phyloP scores from a whole-genome alignment of 345 rosid genomes.

The Clarkia xantiana region DNA sequence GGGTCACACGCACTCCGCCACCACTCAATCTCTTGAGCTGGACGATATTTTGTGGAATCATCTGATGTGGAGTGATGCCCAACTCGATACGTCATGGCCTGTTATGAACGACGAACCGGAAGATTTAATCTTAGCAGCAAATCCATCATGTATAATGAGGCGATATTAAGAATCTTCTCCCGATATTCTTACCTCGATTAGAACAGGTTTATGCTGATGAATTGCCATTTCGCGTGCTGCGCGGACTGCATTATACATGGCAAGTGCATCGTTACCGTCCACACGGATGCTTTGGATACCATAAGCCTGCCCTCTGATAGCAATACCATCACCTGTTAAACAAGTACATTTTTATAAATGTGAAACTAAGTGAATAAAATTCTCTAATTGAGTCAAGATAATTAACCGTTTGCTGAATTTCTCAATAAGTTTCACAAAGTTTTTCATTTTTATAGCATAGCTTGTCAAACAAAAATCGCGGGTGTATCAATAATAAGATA shows the following conservation, averaged over 20 bases:
- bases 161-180: not conserved
- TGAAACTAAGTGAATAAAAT: too few species aligned
- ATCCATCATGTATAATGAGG: not conserved
- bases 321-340: constrained; percentile 69
- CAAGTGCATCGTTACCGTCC: constrained; percentile 88
- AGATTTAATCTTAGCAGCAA: too few species aligned
- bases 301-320: constrained; percentile 72
- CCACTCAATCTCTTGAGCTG: constrained; percentile 53
- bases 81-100: constrained; percentile 83
- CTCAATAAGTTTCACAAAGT: too few species aligned
- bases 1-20: constrained; percentile 59
- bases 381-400: too few species aligned
- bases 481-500: too few species aligned
- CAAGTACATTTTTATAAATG: too few species aligned
- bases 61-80: constrained; percentile 95
- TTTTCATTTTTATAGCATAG: too few species aligned
- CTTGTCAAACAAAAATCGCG: too few species aligned
- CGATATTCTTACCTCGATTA: constrained; percentile 49
- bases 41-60: constrained; percentile 82
- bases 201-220: constrained; percentile 51
- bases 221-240: constrained; percentile 71
- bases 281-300: constrained; percentile 77
- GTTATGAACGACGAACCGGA: not conserved
- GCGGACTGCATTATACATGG: constrained; percentile 60
- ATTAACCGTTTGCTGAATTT: too few species aligned